A percentile compares a stretch with the other conserved stretches of the same genome.
Evolutionary conservation across 805 yeast genomes (phyloP).

Genomic region (Monosporozyma unispora): DNA sequence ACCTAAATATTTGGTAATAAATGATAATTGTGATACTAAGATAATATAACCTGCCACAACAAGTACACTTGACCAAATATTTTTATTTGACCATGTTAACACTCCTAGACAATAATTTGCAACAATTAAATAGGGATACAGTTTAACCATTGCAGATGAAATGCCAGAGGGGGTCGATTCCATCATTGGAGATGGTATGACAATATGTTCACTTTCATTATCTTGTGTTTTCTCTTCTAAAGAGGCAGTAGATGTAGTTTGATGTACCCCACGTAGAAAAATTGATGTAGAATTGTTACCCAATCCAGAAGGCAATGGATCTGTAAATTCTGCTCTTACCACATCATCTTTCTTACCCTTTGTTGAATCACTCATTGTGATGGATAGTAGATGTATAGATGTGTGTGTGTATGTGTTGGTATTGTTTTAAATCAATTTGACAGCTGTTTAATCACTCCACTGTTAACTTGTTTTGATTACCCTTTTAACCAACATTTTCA

Average conservation of each 20-base stretch:
- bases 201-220: constrained; percentile 3
- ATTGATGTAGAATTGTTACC: constrained; percentile 25
- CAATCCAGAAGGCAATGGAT: constrained; percentile 1
- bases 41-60: constrained; percentile 40
- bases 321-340: not conserved
- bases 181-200: constrained; percentile 61
- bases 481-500: no score
- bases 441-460: no score
- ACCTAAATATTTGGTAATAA: constrained; percentile 65
- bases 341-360: not conserved
- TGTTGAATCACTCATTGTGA: not conserved
- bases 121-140: constrained; percentile 77
- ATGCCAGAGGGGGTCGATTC: constrained; percentile 88
- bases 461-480: no score
- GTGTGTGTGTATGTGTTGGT: no score
- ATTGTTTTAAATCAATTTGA: no score
- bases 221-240: not conserved
- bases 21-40: constrained; percentile 63
- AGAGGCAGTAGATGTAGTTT: not conserved
- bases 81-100: constrained; percentile 87
- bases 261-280: constrained; percentile 12
- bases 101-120: constrained; percentile 64
- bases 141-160: constrained; percentile 67
- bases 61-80: constrained; percentile 65
- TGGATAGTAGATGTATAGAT: not conserved